phyloP scores from a whole-genome alignment of 257 asterid species.

The Nicotiana paniculata region DNA sequence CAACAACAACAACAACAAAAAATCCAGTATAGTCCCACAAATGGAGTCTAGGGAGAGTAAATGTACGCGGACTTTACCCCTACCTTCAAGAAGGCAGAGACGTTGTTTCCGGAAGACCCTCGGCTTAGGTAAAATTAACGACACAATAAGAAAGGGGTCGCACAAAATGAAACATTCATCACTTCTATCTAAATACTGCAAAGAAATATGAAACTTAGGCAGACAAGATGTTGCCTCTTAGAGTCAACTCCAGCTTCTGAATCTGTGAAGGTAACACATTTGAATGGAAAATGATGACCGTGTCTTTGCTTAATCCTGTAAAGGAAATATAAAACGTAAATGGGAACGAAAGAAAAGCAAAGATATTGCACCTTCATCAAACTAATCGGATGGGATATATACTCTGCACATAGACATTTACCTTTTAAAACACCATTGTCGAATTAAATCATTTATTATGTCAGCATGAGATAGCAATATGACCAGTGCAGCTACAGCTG shows the following conservation, averaged over 20 bases:
- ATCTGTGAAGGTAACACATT: conserved; percentile 51
- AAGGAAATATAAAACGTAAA: conserved; percentile 4
- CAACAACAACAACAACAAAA: too few species aligned
- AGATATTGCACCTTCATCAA: conserved; percentile 14
- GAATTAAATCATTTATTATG: conserved; percentile 49
- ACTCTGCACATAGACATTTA: conserved; percentile 20
- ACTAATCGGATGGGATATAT: conserved; percentile 8
- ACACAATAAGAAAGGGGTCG: neutral
- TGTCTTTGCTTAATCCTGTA: conserved; percentile 64
- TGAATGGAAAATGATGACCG: conserved; percentile 65
- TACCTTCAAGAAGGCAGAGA: too few species aligned
- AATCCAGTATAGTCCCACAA: too few species aligned
- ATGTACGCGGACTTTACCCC: too few species aligned
- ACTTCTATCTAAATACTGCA: neutral
- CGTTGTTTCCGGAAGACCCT: too few species aligned
- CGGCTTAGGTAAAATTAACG: too few species aligned
- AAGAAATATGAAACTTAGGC: neutral
- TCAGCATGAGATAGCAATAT: conserved; percentile 65
- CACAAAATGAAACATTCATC: neutral
- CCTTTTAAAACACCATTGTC: conserved; percentile 64
- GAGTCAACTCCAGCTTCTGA: conserved; percentile 59
- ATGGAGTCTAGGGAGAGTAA: too few species aligned
- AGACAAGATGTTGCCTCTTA: conserved; percentile 43
- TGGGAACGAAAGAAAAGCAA: neutral
- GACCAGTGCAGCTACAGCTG: conserved; percentile 83